Evolutionary conservation across 1,139 yeast genomes (phyloP), one percentile per base, ranked within the genome.

Genomic region (Torulaspora pretoriensis): DNA sequence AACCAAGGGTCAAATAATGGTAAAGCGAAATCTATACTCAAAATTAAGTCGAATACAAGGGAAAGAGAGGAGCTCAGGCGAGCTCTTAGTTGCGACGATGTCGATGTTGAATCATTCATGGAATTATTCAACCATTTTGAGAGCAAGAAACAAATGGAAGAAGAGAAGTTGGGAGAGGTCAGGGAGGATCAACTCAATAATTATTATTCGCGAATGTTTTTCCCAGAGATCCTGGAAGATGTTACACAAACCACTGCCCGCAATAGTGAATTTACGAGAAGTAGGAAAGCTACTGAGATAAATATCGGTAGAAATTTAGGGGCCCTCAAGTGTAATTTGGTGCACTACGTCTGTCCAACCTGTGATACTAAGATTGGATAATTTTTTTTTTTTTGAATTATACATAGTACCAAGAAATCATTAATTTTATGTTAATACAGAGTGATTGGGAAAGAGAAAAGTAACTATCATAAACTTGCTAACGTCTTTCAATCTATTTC

Each of bases 51-150:
- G 10, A 59, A 60, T 38, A 46, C 42, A 10, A 52, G 51, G 34
- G 56, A 53, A 16, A 45, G 43, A 7, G 44, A 52, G 13, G 64
- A 60, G 40, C 51, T 41, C 8, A 42, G 38, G 25, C 51, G 55
- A 29, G 64, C 61, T 3, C 49, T 46, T 19, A 42, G 45, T 19
- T 61, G 64, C 36, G 64, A 61, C 31, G 43, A 43, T 10, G 61
- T 59, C 6, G 57, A 52, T 13, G 48, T 57, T 1, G 45, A 49
- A 12, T 45, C 54, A 4, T 59, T 60, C 35, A 38, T 60, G 31
- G 38, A 46, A 12, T 45, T 46, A 22, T 54, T 61, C 29, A 51
- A 53, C 24, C 41, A 50, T 10, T 54, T 53, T 35, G 64, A 61
- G 45, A 47, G 49, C 19, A 48, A 51, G 38, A 50, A 52, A 13